Evolutionary conservation across 2,329 filamentous ascomycete species (phyloP).

Genomic region (Diaporthe vaccinii): DNA sequence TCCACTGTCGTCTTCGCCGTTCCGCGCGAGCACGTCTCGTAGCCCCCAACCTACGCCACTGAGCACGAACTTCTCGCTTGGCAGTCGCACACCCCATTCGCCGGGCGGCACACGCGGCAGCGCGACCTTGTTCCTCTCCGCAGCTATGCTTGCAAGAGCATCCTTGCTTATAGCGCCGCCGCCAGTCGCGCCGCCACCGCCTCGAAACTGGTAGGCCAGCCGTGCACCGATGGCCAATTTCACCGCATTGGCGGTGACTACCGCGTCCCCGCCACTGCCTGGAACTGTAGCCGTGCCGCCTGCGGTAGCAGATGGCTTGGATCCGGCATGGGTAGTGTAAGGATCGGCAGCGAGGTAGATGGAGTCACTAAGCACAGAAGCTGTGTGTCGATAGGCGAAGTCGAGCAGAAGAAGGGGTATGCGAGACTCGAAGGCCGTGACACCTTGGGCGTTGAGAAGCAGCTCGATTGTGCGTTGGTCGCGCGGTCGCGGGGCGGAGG

Average conservation of each 20-base stretch:
- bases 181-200: slow-evolving; percentile 61
- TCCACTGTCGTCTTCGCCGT: slow-evolving; percentile 57
- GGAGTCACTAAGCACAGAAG: slow-evolving; percentile 78
- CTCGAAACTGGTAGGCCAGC: slow-evolving; percentile 77
- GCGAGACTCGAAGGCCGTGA: slow-evolving; percentile 84
- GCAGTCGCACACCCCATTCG: slow-evolving; percentile 77
- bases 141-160: slow-evolving; percentile 81
- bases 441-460: slow-evolving; percentile 82
- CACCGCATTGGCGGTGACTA: slow-evolving; percentile 76
- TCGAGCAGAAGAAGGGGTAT: slow-evolving; percentile 87
- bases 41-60: slow-evolving; percentile 76
- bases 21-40: slow-evolving; percentile 69
- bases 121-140: slow-evolving; percentile 76
- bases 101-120: slow-evolving; percentile 73
- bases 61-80: slow-evolving; percentile 77
- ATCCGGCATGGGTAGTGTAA: slow-evolving; percentile 71
- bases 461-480: slow-evolving; percentile 86
- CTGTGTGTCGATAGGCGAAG: slow-evolving; percentile 87
- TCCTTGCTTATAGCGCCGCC: slow-evolving; percentile 75
- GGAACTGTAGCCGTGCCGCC: slow-evolving; percentile 64
- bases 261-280: slow-evolving; percentile 62
- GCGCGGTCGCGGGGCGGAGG: slow-evolving; percentile 73
- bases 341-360: slow-evolving; percentile 78
- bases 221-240: slow-evolving; percentile 80
- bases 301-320: slow-evolving; percentile 62